Conservation (phyloP, 2,329 filamentous ascomycete genomes). For the Septoria petroselini region DNA sequence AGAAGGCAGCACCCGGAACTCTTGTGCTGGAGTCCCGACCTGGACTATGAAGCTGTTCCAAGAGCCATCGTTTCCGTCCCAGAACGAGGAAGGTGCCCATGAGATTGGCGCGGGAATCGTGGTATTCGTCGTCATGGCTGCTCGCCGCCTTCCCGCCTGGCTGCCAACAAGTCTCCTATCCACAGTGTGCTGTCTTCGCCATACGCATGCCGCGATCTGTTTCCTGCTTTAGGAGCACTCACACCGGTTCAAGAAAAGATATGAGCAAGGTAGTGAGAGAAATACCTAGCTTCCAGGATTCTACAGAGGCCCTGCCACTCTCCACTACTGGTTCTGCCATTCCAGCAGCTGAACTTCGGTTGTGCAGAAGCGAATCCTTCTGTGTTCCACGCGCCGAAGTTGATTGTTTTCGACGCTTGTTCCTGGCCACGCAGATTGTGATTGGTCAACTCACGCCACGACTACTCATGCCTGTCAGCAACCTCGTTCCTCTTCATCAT, state of each 20-base stretch:
- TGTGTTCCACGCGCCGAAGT: slow-evolving; percentile 5
- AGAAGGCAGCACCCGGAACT: slow-evolving; percentile 13
- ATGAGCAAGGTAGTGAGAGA: not conserved
- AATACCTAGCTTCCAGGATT: not conserved
- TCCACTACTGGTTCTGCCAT: not conserved
- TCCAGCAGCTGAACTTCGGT: slow-evolving; percentile 2
- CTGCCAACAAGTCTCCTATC: not conserved
- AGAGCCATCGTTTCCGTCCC: slow-evolving; percentile 29
- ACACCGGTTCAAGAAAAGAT: no score
- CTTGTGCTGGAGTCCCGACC: slow-evolving; percentile 30
- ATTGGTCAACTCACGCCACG: not conserved
- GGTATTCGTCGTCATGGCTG: slow-evolving; percentile 1
- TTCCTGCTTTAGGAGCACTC: no score
- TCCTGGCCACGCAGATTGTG: slow-evolving; percentile 1
- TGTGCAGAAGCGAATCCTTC: slow-evolving; percentile 7
- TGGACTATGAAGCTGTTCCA: slow-evolving; percentile 30
- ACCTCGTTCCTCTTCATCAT: slow-evolving; percentile 1
- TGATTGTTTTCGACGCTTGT: slow-evolving; percentile 1
- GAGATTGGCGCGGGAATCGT: slow-evolving; percentile 10
- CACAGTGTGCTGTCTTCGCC: not conserved
- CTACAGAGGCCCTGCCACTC: not conserved
- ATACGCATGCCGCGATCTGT: not conserved
- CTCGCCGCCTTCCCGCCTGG: not conserved
- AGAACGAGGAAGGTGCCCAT: slow-evolving; percentile 13
- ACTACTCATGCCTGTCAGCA: not conserved